phyloP scores from a whole-genome alignment of 768 basidiomycete genomes.

The Termitomyces sp. region DNA sequence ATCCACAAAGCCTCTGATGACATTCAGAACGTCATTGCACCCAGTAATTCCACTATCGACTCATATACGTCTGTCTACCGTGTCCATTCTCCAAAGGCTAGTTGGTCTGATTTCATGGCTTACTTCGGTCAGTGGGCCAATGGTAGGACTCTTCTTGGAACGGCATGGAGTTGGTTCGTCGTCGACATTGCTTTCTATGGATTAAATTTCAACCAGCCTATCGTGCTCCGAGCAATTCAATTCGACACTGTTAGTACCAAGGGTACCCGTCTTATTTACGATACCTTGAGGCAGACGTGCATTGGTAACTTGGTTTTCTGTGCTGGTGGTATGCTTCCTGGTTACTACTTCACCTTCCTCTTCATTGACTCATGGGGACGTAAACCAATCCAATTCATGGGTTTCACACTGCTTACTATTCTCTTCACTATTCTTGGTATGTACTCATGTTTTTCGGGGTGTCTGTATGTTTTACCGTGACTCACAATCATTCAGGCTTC shows the following conservation, averaged over 20 bases:
- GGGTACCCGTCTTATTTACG: conserved; percentile 39
- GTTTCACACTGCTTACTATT: conserved; percentile 60
- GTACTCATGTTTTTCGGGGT: conserved; percentile 10
- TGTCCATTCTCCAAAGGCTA: conserved; percentile 64
- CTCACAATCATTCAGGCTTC: conserved; percentile 42
- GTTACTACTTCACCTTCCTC: conserved; percentile 59
- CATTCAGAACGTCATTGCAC: conserved; percentile 62
- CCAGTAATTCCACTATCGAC: conserved; percentile 40
- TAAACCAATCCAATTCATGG: conserved; percentile 77
- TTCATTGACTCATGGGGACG: conserved; percentile 77
- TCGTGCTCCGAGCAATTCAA: conserved; percentile 69
- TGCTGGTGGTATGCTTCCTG: conserved; percentile 75
- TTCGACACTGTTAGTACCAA: conserved; percentile 41
- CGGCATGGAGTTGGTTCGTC: conserved; percentile 85
- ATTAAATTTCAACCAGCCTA: conserved; percentile 75
- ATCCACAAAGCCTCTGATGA: conserved; percentile 68
- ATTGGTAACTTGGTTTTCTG: conserved; percentile 76
- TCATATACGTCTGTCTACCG: conserved; percentile 54
- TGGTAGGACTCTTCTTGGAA: conserved; percentile 74
- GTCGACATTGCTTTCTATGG: conserved; percentile 89
- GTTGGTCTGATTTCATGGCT: conserved; percentile 54
- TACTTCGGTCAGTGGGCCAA: conserved; percentile 76
- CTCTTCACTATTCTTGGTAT: conserved; percentile 67
- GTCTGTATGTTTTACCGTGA: no score
- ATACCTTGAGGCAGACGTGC: conserved; percentile 55